Evolutionary conservation across 148 eudicot species (phyloP), one percentile per base, ranked within the genome.

Genomic region (Vaccinium darrowii): DNA sequence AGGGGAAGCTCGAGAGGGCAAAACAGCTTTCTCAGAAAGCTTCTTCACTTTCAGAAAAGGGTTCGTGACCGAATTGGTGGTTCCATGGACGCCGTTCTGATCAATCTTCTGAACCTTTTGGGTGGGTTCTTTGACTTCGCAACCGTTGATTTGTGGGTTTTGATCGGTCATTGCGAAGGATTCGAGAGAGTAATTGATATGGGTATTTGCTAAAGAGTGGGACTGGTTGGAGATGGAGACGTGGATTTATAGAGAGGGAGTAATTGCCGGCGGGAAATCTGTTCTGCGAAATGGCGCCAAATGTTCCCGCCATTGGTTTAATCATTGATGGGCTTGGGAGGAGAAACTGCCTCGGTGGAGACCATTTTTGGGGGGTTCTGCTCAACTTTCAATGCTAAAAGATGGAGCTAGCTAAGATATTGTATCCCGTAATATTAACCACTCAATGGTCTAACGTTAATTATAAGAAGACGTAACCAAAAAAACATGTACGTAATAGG

Each of bases 21-120:
- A 54, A 65, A 91, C 86, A 16, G 98, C 99, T 16, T 91, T 93
- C 21, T 93, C 97, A 0, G 99, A 96, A 49, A 96, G 90, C 87
- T 91, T 96, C 85, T 93, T 94, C 18, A 94, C 94, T 80, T 86
- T 88, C 67, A 93, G 85, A 81, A 90, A 85, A 23, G 86, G 84
- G 7, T 72, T 92, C 91, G 39, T 78, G 92, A 43, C 74, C 74
- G 88, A 51, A 80, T 90, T 91, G n/a, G 86, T 81, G 3, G 90
- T n/a, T 19, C 33, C 39, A 71, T 21, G 84, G 78, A 19, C 85
- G 84, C 88, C 91, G 80, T 88, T 86, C 52, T 88, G 80, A 10
- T 87, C 84, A 11, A 95, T 87, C 76, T 93, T 94, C 23, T 84
- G 95, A 53, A 91, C 23, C 85, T 94, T 93, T 10, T 88, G 85